Base-by-base conservation (phyloP, 2,329 filamentous ascomycete species). In the Aspergillus tubingensis region DNA sequence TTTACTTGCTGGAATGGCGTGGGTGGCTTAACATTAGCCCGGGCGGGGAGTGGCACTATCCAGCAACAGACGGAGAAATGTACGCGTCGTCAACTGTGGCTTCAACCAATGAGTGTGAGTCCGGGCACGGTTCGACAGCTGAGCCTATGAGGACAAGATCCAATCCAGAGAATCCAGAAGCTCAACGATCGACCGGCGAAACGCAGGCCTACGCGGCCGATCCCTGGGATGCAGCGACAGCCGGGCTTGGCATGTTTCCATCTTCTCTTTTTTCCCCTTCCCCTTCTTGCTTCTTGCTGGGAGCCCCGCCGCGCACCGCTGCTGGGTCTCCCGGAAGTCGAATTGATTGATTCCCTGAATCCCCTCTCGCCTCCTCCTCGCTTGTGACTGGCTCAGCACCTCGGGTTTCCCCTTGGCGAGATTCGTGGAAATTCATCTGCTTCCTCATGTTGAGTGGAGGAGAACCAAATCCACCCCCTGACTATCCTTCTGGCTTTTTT, bases 211-310 rank as follows among this genome's bases (percentile, higher is more conserved):
- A 62, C 63, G 65, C 63, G 65, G 65, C 65, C 63, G 60, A 65
- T 63, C 60, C 57, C 39, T 59, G 54, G 50, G 43, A 56, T 36
- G 59, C 19, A 47, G 48, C 41, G 58, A 56, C 58, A 57, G 58
- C 17, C 8, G 57, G 61, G 63, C 69, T 72, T 72, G 69, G 69
- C 69, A 66, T 49, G 30, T 44, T 53, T 54, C 60, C 57, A 58
- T 43, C 48, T 53, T 54, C 58, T 57, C 55, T 39, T 58, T 30
- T 54, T 54, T 54, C 54, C 51, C 30, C 54, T 49, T 59, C 27
- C 27, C 27, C 27, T 44, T 56, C 49, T 21, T 21, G 43, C 57
- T 55, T 53, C 49, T 54, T 47, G 51, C 53, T 44, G 15, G 15
- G 25, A 32, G 53, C 39, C 41, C 39, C 39, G 39, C 39, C 30